Percentiles rank a stretch among this genome's conserved stretches.
These are phyloP conservation scores for Aspergillus flavus DNA, from an alignment of 2,329 filamentous ascomycete genomes.

Conservation along the genomic window DNA sequence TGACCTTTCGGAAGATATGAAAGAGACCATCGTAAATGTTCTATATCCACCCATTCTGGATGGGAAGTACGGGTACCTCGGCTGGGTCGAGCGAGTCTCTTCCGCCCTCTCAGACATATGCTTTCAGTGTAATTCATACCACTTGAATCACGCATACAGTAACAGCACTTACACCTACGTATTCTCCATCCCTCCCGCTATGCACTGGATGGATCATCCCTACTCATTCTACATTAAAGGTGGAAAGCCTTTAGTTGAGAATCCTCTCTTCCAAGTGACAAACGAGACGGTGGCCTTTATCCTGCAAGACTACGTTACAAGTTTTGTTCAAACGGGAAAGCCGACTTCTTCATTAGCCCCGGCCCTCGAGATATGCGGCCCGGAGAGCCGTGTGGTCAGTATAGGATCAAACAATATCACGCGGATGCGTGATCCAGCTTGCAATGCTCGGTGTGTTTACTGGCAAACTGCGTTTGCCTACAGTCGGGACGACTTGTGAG, in stretches of 20 bases:
- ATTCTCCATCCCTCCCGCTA: constrained; percentile 55
- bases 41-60: constrained; percentile 57
- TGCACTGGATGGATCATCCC: constrained; percentile 56
- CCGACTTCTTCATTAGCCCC: constrained; percentile 41
- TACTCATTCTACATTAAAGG: constrained; percentile 54
- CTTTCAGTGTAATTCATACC: constrained; percentile 58
- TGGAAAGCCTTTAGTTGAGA: constrained; percentile 36
- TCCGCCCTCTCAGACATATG: constrained; percentile 47
- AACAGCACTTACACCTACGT: constrained; percentile 54
- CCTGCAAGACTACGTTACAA: constrained; percentile 43
- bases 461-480: constrained; percentile 52
- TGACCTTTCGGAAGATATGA: constrained; percentile 23
- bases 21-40: constrained; percentile 49
- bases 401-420: constrained; percentile 48
- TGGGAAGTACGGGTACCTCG: constrained; percentile 51
- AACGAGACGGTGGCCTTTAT: constrained; percentile 36
- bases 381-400: constrained; percentile 46
- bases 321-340: constrained; percentile 37
- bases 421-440: constrained; percentile 48
- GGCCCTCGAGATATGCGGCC: constrained; percentile 52
- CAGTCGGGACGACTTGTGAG: too few species aligned
- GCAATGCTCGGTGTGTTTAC: constrained; percentile 54
- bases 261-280: constrained; percentile 29
- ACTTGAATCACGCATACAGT: constrained; percentile 54
- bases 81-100: constrained; percentile 45